These are phyloP conservation scores for Leccinellum luteum DNA, from an alignment of 768 basidiomycete genomes.

Conservation along the genomic window DNA sequence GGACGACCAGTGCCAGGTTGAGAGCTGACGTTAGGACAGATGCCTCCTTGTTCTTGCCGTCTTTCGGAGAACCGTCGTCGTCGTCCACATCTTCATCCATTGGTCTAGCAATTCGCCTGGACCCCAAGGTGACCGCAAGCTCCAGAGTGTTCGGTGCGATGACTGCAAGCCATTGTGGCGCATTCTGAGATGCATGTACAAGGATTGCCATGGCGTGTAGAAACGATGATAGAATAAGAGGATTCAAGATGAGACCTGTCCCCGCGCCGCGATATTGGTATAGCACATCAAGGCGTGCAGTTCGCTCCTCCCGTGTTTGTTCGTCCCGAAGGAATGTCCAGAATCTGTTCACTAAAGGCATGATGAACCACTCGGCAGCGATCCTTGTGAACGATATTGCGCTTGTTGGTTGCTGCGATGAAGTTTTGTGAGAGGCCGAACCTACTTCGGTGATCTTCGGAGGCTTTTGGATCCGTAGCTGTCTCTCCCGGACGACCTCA, in stretches of 20 bases:
- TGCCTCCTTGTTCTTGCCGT: constrained; percentile 53
- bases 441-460: constrained; percentile 45
- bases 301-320: constrained; percentile 70
- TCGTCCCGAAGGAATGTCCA: constrained; percentile 92
- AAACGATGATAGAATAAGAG: constrained; percentile 73
- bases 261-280: constrained; percentile 69
- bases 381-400: constrained; percentile 57
- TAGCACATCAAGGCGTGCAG: constrained; percentile 51
- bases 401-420: constrained; percentile 2
- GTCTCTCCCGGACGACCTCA: constrained; percentile 67
- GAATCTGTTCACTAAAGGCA: constrained; percentile 90
- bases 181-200: constrained; percentile 78
- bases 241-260: constrained; percentile 78
- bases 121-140: constrained; percentile 77
- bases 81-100: constrained; percentile 36
- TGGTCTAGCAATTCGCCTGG: constrained; percentile 52
- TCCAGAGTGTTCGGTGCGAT: constrained; percentile 82
- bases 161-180: constrained; percentile 76
- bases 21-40: constrained; percentile 71
- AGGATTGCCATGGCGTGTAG: constrained; percentile 75
- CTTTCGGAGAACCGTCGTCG: constrained; percentile 20
- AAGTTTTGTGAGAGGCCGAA: constrained; percentile 19
- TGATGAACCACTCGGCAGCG: constrained; percentile 85
- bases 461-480: constrained; percentile 59
- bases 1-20: constrained; percentile 71